Conservation (phyloP, 2,329 filamentous ascomycete genomes). For the Fusarium longipes region DNA sequence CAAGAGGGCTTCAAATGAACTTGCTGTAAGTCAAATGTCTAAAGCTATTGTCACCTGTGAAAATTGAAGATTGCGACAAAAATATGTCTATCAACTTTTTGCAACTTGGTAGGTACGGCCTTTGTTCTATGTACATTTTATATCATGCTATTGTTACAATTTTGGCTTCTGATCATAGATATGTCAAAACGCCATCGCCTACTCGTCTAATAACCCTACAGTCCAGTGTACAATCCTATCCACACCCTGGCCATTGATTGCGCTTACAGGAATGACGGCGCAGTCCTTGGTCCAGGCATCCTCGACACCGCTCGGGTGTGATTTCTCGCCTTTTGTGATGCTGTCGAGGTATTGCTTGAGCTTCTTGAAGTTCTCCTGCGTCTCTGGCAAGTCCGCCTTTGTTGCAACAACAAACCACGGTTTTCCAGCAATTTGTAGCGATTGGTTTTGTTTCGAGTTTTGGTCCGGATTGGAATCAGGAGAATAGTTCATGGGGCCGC, state of each 20-base stretch:
- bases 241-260: constrained; percentile 87
- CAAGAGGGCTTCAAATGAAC: too few species aligned
- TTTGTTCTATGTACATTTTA: background rate
- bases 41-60: background rate
- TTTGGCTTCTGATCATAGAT: background rate
- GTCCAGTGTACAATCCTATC: constrained; percentile 79
- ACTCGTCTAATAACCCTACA: constrained; percentile 71
- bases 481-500: constrained; percentile 43
- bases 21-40: too few species aligned
- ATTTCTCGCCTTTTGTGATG: constrained; percentile 69
- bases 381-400: constrained; percentile 85
- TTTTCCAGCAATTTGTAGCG: constrained; percentile 87
- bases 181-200: constrained; percentile 12
- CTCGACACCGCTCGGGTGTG: constrained; percentile 78
- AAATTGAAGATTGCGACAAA: background rate
- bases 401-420: constrained; percentile 97
- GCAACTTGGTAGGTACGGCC: background rate
- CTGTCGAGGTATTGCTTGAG: constrained; percentile 77
- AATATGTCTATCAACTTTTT: background rate
- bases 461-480: constrained; percentile 32
- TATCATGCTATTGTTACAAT: background rate
- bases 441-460: constrained; percentile 43
- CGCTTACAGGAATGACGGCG: constrained; percentile 85
- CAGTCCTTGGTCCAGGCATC: constrained; percentile 70
- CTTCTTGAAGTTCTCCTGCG: constrained; percentile 78